Evolutionary conservation across 2,329 filamentous ascomycete genomes (phyloP), one percentile per base, ranked within the genome.

Genomic region (Aspergillus terreus): DNA sequence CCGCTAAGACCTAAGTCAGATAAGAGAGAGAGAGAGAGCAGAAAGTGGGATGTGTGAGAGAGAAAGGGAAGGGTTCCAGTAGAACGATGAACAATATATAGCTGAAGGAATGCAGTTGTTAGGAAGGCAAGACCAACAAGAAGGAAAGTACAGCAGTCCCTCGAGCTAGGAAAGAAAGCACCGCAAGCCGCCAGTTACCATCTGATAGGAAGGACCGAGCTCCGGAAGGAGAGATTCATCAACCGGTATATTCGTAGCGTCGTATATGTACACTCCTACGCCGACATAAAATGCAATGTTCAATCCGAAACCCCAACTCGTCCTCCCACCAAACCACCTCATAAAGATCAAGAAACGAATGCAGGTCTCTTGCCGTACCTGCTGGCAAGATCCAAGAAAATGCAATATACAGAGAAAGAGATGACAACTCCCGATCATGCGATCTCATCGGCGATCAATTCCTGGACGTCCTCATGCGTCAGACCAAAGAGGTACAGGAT

Each of bases 401-500:
- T n/a, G 9, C 30, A 46, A 35, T 30, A 11, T 30, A 30, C 27
- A 30, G 7, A 11, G 27, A 30, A 30, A 30, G 27, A 30, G 27
- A 30, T 30, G 27, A 1, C 7, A 30, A 30, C 7, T 4, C 7
- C 46, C 30, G 21, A 38, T 38, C 35, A 38, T 38, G 15, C 35
- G 15, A 58, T 44, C n/a, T 25, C 17, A 19, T 55, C 56, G n/a
- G 51, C 49, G 36, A 55, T 59, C 55, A 82, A 59, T 55, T 77
- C 74, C 19, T 73, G 65, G 50, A 80, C 72, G 56, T 82, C 80
- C 46, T 75, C 71, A 54, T 74, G 71, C 1, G 70, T 72, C 45
- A 81, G 64, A 2, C 82, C 82, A 27, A 86, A 70, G 23, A 86
- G 65, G 66, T 82, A 81, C 48, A 84, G 68, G 47, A 86, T 67